Conservation (phyloP, 2,329 filamentous ascomycete genomes). For the Fusarium liriodendri region DNA sequence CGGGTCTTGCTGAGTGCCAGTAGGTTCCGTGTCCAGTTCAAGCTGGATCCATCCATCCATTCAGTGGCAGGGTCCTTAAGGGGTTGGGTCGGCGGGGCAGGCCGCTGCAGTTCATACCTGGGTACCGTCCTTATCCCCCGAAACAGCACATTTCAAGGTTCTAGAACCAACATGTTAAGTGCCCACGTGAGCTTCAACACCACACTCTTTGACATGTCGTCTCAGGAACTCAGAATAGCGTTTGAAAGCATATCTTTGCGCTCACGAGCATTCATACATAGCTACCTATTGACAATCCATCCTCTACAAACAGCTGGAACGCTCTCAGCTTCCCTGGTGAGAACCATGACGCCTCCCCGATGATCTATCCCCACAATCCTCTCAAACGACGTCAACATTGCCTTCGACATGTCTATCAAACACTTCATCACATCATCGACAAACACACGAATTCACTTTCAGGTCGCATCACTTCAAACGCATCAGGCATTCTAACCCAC, state of each 20-base stretch:
- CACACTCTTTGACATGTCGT: not conserved
- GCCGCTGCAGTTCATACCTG: constrained; percentile 9
- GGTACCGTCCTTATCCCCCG: not conserved
- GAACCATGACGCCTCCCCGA: constrained; percentile 18
- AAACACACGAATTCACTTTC: not conserved
- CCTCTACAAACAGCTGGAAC: not conserved
- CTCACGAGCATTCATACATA: not conserved
- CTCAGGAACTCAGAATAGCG: not conserved
- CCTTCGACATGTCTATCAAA: constrained; percentile 1
- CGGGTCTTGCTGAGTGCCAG: not conserved
- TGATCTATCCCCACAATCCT: constrained; percentile 5
- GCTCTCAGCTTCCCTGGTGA: not conserved
- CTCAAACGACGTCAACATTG: not conserved
- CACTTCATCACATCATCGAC: not conserved
- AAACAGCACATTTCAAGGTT: constrained; percentile 13
- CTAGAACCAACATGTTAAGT: constrained; percentile 18
- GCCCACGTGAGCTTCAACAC: constrained; percentile 17
- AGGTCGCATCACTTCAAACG: not conserved
- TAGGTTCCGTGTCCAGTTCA: constrained; percentile 17
- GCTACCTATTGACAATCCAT: not conserved
- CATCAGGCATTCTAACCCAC: constrained; percentile 15
- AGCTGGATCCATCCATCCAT: constrained; percentile 3
- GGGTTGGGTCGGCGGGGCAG: constrained; percentile 30
- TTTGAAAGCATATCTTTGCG: not conserved
- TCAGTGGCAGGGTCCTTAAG: constrained; percentile 18